A percentile compares a stretch with the other conserved stretches of the same genome.
Evolutionary conservation across 202 grass and related monocot species (phyloP).

Genomic region (Cymbopogon flexuosus): DNA sequence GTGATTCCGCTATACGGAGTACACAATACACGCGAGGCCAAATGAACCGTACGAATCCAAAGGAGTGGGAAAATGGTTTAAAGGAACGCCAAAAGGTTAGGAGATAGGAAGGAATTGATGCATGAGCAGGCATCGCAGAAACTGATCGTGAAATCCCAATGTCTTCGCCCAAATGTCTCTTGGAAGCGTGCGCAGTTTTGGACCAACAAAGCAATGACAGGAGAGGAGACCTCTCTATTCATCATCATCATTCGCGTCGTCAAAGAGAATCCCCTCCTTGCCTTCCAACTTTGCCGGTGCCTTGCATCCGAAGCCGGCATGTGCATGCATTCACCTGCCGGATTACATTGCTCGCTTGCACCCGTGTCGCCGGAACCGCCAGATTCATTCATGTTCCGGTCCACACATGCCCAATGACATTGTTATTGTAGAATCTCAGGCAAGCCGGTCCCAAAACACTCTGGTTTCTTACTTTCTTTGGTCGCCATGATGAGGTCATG

Average conservation of each 20-base stretch:
- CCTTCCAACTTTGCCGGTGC: neutral
- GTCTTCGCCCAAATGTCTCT: neutral
- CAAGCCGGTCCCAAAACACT: neutral
- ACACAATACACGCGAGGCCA: neutral
- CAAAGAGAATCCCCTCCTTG: neutral
- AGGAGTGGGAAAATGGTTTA: neutral
- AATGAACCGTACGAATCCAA: neutral
- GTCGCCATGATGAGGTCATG: slow-evolving; percentile 42
- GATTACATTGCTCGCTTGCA: neutral
- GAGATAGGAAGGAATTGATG: slow-evolving; percentile 30
- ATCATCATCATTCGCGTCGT: too few species aligned
- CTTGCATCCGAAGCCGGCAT: neutral
- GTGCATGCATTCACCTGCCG: neutral
- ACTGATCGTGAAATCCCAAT: neutral
- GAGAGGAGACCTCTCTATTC: neutral
- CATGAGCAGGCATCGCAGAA: neutral
- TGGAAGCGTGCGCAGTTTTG: neutral
- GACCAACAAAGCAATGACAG: neutral
- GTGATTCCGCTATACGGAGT: slow-evolving; percentile 1
- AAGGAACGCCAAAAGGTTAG: neutral
- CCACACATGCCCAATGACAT: neutral
- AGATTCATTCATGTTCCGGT: neutral
- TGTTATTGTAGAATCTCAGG: neutral
- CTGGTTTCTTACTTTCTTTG: neutral
- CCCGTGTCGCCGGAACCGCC: neutral